Base-by-base conservation (phyloP, 768 basidiomycete genomes). In the Leccinum broughii region DNA sequence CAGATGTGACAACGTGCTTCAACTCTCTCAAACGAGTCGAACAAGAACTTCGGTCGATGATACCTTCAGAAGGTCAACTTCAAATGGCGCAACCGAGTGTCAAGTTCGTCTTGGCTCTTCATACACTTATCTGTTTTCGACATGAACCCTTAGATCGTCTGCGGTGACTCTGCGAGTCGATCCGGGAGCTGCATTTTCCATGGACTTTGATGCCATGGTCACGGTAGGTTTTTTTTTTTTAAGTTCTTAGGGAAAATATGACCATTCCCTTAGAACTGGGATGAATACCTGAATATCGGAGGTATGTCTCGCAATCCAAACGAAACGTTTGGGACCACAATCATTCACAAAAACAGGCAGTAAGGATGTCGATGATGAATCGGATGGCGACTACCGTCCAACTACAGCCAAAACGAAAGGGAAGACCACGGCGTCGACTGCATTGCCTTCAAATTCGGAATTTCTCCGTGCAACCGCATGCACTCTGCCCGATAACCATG, bases 1-100 rank as follows among this genome's bases (percentile, higher is more conserved):
- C 84, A 17, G 94, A 96, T 71, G 90, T 94, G 37, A 88, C 85
- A 35, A 82, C 80, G 20, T 93, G 92, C 67, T 91, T 89, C 63
- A 78, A 85, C 41, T 81, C 88, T 11, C 78, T 96, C 51, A 93
- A 91, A 77, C 90, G 90, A 68, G 84, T 89, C 4, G 83, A 92
- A 39, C 81, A 87, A 62, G 87, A 94, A 57, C 64, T 89, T 63
- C 81, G 82, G 56, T 76, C 80, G 4, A 61, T 77, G 41, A 68
- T 79, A 13, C 74, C 77, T 1, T 71, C 75, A 49, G 83, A 82
- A 54, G 79, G 77, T 9, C 81, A 86, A 37, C 77, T 92, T 30
- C 88, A 93, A 70, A 87, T 93, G 85, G 78, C 79, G 20, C 89
- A 91, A 64, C 79, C 86, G 0, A 83, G 77, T 46, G 80, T 85